phyloP scores from a whole-genome alignment of 495 filamentous ascomycete genomes.

The Lasiosphaeris hirsuta region DNA sequence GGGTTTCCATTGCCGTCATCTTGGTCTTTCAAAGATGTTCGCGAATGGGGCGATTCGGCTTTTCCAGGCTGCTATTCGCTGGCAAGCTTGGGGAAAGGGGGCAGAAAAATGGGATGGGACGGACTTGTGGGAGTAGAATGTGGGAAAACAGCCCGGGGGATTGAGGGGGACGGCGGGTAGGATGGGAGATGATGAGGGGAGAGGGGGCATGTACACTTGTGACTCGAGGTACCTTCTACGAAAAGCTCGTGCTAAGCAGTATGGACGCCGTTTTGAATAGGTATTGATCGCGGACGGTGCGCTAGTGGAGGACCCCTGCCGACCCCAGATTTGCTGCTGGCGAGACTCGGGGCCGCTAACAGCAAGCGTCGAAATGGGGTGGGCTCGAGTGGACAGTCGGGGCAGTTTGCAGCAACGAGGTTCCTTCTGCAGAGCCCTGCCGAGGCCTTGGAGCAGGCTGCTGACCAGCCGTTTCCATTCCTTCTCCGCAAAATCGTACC shows the following conservation, averaged over 20 bases:
- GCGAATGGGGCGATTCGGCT: not conserved
- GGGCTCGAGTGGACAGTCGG: not conserved
- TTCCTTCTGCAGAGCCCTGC: not conserved
- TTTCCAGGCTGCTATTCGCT: not conserved
- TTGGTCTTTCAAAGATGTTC: not conserved
- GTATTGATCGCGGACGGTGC: not conserved
- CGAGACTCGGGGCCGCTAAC: slow-evolving; percentile 1
- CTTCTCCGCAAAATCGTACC: slow-evolving; percentile 20
- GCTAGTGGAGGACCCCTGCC: slow-evolving; percentile 17
- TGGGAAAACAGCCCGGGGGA: no score
- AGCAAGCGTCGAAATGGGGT: not conserved
- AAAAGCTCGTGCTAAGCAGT: not conserved
- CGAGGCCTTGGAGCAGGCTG: not conserved
- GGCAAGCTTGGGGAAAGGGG: not conserved
- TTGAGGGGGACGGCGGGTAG: not conserved
- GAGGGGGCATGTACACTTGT: not conserved
- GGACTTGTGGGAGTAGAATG: no score
- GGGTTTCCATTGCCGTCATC: no score
- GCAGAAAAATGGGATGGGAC: no score
- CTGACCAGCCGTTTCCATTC: slow-evolving; percentile 24
- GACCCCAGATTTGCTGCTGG: slow-evolving; percentile 28
- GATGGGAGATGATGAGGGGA: not conserved
- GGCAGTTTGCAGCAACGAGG: not conserved
- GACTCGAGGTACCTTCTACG: no score
- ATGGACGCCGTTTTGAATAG: slow-evolving; percentile 1